These are phyloP conservation scores for Dunaliella primolecta DNA, from an alignment of 139 green algal species.

Conservation along the genomic window DNA sequence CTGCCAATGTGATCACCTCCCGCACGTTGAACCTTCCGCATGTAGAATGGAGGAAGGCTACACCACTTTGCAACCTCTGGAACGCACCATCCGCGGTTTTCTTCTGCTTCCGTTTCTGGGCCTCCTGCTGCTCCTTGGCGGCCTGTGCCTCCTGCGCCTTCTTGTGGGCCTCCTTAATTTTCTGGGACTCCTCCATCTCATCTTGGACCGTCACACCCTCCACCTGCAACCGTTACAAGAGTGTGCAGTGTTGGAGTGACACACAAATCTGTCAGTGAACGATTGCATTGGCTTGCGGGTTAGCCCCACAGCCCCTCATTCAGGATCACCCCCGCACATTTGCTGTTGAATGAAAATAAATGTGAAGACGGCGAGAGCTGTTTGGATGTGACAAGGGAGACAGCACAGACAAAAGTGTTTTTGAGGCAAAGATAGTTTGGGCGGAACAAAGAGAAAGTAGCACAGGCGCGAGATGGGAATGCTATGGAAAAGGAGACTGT, in stretches of 20 bases:
- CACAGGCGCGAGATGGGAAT: no score
- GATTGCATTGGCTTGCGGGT: background rate
- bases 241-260: no score
- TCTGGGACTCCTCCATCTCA: slow-evolving; percentile 35
- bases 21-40: background rate
- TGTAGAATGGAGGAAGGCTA: background rate
- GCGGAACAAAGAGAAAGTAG: no score
- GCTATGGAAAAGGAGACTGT: no score
- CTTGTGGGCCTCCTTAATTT: no score
- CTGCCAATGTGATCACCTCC: background rate
- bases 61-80: no score
- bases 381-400: background rate
- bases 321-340: background rate
- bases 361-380: background rate
- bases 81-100: slow-evolving; percentile 11
- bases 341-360: background rate
- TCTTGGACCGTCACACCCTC: slow-evolving; percentile 53
- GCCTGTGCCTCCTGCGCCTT: slow-evolving; percentile 24
- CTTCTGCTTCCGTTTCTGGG: slow-evolving; percentile 22
- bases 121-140: slow-evolving; percentile 12
- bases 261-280: background rate
- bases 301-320: background rate
- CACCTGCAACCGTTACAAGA: slow-evolving; percentile 22
- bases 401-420: no score
- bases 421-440: no score